A percentile compares a stretch with the other conserved stretches of the same genome.
These are phyloP conservation scores for Phaeoacremonium minimum DNA, from an alignment of 2,329 filamentous ascomycete genomes.

Conservation along the genomic window DNA sequence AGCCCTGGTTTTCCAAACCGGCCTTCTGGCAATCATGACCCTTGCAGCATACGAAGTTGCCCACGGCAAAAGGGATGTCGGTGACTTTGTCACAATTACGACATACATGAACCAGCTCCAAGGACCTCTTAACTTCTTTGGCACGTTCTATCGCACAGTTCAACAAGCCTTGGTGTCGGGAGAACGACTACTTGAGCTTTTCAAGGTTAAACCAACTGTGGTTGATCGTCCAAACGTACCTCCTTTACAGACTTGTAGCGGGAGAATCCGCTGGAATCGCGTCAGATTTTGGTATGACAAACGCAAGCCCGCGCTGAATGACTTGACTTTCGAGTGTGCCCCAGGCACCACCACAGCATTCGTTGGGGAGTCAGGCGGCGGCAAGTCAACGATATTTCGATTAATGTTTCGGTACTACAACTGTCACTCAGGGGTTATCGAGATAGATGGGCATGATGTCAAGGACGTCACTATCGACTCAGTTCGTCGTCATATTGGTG, in stretches of 20 bases:
- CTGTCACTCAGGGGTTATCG: constrained; percentile 71
- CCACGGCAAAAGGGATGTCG: constrained; percentile 58
- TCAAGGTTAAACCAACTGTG: constrained; percentile 93
- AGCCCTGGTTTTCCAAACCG: constrained; percentile 74
- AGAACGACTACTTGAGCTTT: constrained; percentile 89
- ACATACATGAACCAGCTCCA: constrained; percentile 79
- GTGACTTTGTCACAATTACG: constrained; percentile 68
- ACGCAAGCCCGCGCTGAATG: constrained; percentile 78
- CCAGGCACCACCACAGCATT: constrained; percentile 94
- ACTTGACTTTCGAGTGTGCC: constrained; percentile 77
- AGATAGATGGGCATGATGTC: constrained; percentile 80
- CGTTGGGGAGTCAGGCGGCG: constrained; percentile 93
- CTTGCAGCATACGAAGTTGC: constrained; percentile 76
- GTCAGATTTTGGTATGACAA: constrained; percentile 89
- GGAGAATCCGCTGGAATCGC: constrained; percentile 81
- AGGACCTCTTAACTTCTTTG: constrained; percentile 80
- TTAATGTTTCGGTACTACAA: constrained; percentile 98
- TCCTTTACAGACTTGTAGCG: constrained; percentile 64
- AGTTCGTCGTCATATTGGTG: constrained; percentile 85
- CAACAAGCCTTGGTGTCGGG: constrained; percentile 97
- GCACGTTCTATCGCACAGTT: constrained; percentile 92
- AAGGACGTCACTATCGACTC: constrained; percentile 88
- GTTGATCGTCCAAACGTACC: constrained; percentile 67
- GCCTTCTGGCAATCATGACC: constrained; percentile 66
- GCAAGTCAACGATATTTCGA: constrained; percentile 94